A percentile compares a stretch with the other conserved stretches of the same genome.
These are phyloP conservation scores for Sicyos edulis DNA, from an alignment of 306 rosid species.

Conservation along the genomic window DNA sequence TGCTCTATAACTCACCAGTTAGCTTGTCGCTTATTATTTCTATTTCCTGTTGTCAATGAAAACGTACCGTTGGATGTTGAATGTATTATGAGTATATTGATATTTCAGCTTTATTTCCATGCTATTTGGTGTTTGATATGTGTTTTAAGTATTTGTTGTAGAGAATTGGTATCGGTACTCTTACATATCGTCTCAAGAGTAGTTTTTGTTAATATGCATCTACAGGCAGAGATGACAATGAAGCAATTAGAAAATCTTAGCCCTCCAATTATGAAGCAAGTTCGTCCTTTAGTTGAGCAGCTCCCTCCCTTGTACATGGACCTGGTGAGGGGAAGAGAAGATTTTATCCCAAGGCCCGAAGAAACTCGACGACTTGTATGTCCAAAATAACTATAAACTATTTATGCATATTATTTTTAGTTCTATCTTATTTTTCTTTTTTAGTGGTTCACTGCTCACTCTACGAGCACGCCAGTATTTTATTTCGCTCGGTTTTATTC, in stretches of 20 bases:
- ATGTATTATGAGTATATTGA: too few species aligned
- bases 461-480: not conserved
- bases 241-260: slow-evolving; percentile 71
- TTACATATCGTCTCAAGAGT: slow-evolving; percentile 9
- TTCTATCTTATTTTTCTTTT: not conserved
- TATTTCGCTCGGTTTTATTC: not conserved
- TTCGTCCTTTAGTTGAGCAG: slow-evolving; percentile 92
- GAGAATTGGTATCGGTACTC: too few species aligned
- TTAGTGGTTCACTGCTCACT: not conserved
- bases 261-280: slow-evolving; percentile 97
- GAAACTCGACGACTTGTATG: slow-evolving; percentile 83
- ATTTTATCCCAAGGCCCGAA: slow-evolving; percentile 82
- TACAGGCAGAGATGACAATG: slow-evolving; percentile 95
- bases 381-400: slow-evolving; percentile 1
- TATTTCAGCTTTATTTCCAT: too few species aligned
- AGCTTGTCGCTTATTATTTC: too few species aligned
- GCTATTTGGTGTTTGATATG: too few species aligned
- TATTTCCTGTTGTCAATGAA: too few species aligned
- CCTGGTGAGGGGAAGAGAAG: slow-evolving; percentile 77
- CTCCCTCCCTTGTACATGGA: slow-evolving; percentile 96
- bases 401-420: not conserved
- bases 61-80: too few species aligned
- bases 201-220: slow-evolving; percentile 25
- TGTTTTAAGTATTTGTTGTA: too few species aligned
- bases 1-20: too few species aligned